Base-by-base conservation (phyloP, 768 basidiomycete species). In the Mrakia hoshinonis region DNA sequence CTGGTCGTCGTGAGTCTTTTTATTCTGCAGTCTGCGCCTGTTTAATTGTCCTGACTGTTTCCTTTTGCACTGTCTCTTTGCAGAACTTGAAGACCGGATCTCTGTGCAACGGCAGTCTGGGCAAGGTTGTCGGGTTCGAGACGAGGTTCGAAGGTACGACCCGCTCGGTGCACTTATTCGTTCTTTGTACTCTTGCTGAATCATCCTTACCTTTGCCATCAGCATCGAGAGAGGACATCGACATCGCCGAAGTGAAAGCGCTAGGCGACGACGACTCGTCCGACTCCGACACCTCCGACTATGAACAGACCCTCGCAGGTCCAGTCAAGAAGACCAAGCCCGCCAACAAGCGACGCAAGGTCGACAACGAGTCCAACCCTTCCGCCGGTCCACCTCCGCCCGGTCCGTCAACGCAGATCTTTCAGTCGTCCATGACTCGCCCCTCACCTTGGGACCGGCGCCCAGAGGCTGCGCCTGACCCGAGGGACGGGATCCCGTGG, bases 111-210 rank as follows among this genome's bases (percentile, higher is more conserved):
- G 67, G 67, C 15, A 54, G 51, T 10, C 67, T 68, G n/a, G 67
- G 67, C 2, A 68, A 68, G 49, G 67, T 68, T n/a, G 38, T 68
- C 31, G 67, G 48, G 6, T 68, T 55, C 58, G 58, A 61, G 36
- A 61, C 58, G 0, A 2, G 58, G n/a, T 61, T 22, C 22, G 34
- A 61, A 61, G 58, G 58, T 61, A 15, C 11, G 55, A 15, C 1
- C 20, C 13, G 26, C 2, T 60, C 10, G 9, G 18, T 43, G 43
- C 11, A 2, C 36, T 36, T 38, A 18, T 61, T 20, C 13, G 24
- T 34, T 22, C 1, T 38, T 22, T 10, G 2, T 1, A 22, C 5
- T n/a, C 34, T 7, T 1, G 36, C 31, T 22, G 22, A 34, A 20
- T 20, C 4, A 0, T 1, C 18, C 34, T 39, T 2, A 12, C 7